Conservation (phyloP, 257 asterid genomes). For the Lantana camara region DNA sequence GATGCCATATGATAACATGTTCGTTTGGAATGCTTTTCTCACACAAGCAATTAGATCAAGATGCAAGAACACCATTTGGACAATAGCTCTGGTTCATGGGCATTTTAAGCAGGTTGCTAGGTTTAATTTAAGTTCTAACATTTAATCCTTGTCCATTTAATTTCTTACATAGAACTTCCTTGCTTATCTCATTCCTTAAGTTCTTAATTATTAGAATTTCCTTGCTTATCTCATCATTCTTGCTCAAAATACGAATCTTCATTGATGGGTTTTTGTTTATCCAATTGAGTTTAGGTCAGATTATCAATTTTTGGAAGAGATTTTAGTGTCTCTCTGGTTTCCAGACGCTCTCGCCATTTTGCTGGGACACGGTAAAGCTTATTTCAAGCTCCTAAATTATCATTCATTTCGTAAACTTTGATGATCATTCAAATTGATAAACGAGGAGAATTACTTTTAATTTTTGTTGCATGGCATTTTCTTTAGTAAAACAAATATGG, state of each 20-base stretch:
- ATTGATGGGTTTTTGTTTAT: constrained; percentile 6
- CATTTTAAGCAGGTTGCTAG: constrained; percentile 74
- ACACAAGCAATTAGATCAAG: constrained; percentile 84
- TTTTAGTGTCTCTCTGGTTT: constrained; percentile 77
- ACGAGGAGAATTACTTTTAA: background rate
- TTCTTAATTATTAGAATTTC: constrained; percentile 2
- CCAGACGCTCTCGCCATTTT: constrained; percentile 99
- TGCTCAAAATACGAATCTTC: constrained; percentile 6
- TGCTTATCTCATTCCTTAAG: constrained; percentile 12
- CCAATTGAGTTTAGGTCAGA: constrained; percentile 62
- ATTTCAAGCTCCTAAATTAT: constrained; percentile 15
- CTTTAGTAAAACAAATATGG: background rate
- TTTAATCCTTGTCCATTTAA: background rate
- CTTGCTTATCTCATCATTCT: too few relatives aligned
- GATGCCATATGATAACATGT: constrained; percentile 93
- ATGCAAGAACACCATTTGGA: constrained; percentile 92
- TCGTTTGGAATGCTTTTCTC: constrained; percentile 96
- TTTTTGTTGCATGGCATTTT: background rate
- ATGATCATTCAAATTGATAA: constrained; percentile 8
- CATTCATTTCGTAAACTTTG: constrained; percentile 16
- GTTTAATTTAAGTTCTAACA: background rate
- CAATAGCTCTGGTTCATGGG: constrained; percentile 96
- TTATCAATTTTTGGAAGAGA: constrained; percentile 94
- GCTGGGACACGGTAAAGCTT: constrained; percentile 94
- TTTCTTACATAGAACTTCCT: constrained; percentile 10